Evolutionary conservation across 2,329 filamentous ascomycete species (phyloP).

Genomic region (Zymoseptoria passerinii): DNA sequence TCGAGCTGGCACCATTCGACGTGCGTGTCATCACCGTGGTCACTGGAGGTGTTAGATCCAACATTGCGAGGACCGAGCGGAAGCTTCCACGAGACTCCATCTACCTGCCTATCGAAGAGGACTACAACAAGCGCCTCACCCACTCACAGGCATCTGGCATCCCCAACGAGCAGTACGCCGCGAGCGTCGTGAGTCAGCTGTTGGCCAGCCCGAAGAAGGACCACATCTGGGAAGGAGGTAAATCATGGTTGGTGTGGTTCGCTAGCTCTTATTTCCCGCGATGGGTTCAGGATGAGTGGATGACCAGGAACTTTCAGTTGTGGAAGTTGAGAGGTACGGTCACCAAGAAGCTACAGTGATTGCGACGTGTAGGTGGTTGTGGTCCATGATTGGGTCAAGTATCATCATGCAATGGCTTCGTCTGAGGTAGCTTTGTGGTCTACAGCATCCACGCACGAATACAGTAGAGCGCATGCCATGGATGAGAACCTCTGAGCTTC

Average conservation of each 20-base stretch:
- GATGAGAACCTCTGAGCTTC: not conserved
- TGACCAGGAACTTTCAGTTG: conserved; percentile 46
- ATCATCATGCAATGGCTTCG: not conserved
- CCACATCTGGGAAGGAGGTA: conserved; percentile 47
- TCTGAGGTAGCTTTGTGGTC: not conserved
- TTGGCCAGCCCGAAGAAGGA: conserved; percentile 33
- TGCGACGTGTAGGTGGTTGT: not conserved
- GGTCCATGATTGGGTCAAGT: too few relatives aligned
- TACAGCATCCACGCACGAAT: not conserved
- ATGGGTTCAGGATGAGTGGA: conserved; percentile 32
- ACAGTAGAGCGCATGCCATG: not conserved
- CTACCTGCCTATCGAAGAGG: conserved; percentile 44
- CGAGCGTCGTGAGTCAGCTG: conserved; percentile 47
- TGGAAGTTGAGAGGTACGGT: conserved; percentile 33
- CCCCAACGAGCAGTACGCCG: conserved; percentile 46
- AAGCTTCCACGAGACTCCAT: conserved; percentile 41
- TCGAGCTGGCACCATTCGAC: conserved; percentile 47
- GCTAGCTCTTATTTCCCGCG: conserved; percentile 40
- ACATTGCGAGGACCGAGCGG: conserved; percentile 48
- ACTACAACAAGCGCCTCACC: conserved; percentile 44
- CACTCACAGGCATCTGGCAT: conserved; percentile 49
- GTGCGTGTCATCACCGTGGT: conserved; percentile 43
- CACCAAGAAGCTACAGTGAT: conserved; percentile 20
- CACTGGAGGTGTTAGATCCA: conserved; percentile 53
- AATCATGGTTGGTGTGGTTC: conserved; percentile 43